phyloP scores from a whole-genome alignment of 805 yeast species.

The Yamadazyma endophytica region DNA sequence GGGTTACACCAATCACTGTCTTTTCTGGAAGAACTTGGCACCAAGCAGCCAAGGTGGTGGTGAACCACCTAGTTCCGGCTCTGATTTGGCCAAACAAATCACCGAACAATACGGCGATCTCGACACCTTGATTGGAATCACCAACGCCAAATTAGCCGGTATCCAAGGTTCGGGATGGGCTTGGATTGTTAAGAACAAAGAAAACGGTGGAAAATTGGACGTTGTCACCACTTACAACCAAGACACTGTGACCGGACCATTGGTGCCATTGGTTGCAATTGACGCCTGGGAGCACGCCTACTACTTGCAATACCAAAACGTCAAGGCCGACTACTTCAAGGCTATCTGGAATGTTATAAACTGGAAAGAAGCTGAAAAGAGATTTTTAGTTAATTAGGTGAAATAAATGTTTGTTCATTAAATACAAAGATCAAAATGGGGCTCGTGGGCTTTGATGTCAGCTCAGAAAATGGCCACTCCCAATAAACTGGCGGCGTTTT shows the following conservation, averaged over 20 bases:
- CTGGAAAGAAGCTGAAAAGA: slow-evolving; percentile 48
- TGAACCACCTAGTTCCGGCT: slow-evolving; percentile 45
- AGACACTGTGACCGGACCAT: slow-evolving; percentile 43
- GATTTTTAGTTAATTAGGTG: slow-evolving; percentile 24
- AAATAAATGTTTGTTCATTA: too few species aligned
- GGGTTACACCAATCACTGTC: slow-evolving; percentile 47
- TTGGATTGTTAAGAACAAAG: slow-evolving; percentile 43
- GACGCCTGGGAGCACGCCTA: slow-evolving; percentile 56
- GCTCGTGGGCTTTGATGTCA: too few species aligned
- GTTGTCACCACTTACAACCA: slow-evolving; percentile 45
- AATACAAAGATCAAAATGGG: too few species aligned
- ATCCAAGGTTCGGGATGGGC: slow-evolving; percentile 57
- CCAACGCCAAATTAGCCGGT: slow-evolving; percentile 42
- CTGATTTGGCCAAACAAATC: slow-evolving; percentile 36
- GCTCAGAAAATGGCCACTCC: slow-evolving; percentile 68
- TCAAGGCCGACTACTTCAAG: slow-evolving; percentile 46
- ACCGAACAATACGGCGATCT: slow-evolving; percentile 42
- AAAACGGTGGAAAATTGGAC: slow-evolving; percentile 39
- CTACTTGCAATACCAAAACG: slow-evolving; percentile 50
- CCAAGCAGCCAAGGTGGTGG: slow-evolving; percentile 54
- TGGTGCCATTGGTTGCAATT: slow-evolving; percentile 44
- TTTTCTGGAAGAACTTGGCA: slow-evolving; percentile 48
- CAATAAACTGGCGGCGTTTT: slow-evolving; percentile 74
- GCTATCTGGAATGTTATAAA: slow-evolving; percentile 49
- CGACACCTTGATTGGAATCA: slow-evolving; percentile 37